These are phyloP conservation scores for Leccinum barrowsii DNA, from an alignment of 768 basidiomycete species.

Conservation along the genomic window DNA sequence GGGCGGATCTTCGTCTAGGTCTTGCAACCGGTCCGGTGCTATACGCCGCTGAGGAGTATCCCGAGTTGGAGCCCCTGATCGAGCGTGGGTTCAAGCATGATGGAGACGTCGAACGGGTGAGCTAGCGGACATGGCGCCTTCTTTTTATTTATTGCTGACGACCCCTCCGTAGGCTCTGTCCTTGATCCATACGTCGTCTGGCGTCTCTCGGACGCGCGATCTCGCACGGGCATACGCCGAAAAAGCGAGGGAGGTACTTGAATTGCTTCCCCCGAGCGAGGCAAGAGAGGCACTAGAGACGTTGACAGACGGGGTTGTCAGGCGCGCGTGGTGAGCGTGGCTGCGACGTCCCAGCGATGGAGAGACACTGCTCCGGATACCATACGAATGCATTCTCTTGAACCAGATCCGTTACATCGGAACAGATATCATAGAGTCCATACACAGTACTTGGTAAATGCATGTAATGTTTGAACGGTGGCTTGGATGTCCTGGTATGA, in stretches of 20 bases:
- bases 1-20: constrained; percentile 78
- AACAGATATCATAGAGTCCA: background rate
- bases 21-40: constrained; percentile 84
- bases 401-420: background rate
- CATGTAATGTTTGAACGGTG: background rate
- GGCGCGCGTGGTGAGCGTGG: constrained; percentile 45
- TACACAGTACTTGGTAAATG: background rate
- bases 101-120: constrained; percentile 79
- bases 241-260: constrained; percentile 69
- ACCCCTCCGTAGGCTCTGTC: constrained; percentile 54
- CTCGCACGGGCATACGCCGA: constrained; percentile 75
- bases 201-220: constrained; percentile 71
- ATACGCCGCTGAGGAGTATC: constrained; percentile 83
- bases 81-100: constrained; percentile 68
- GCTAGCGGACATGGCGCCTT: constrained; percentile 15
- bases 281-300: constrained; percentile 72
- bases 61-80: constrained; percentile 73
- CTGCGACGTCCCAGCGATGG: background rate
- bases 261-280: constrained; percentile 74
- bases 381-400: background rate
- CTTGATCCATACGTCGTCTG: constrained; percentile 57
- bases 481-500: background rate
- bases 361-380: background rate
- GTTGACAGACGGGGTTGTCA: constrained; percentile 65
- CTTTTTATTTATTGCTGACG: background rate